Evolutionary conservation across 352 stramenopile species (phyloP), one percentile per base, ranked within the genome.

Genomic region (Pythium insidiosum): DNA sequence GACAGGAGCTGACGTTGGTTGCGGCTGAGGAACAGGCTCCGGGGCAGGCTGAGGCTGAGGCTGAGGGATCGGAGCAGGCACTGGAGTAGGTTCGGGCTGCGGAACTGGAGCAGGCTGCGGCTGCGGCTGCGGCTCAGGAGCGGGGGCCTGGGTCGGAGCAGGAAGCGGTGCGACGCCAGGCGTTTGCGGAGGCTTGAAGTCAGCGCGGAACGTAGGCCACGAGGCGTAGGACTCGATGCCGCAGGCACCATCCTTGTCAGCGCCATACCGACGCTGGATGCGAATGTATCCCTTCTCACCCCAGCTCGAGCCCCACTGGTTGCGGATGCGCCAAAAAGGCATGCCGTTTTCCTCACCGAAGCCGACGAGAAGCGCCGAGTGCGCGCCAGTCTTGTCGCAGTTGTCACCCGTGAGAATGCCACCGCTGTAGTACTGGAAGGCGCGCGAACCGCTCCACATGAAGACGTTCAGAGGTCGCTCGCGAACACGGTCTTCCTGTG

Each of bases 241-340:
- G 22, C 73, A 86, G 25, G 72, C 68, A 24, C 73, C 73, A 51
- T 80, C 70, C 10, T 43, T 48, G 37, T 71, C 58, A 3, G 49
- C 64, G 0, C 39, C 46, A 52, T 69, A 82, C 25, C 69, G 64
- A 12, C 73, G 70, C 48, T 79, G 52, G 47, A 84, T 71, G 43
- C 73, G 70, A 18, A 82, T 66, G 56, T 84, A 90, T 16, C 75
- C 78, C 10, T 65, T 33, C 43, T 88, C 76, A 21, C 78, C 75
- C 75, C 77, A 90, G 4, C 52, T 47, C 2, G 63, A 69, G 4
- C 77, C 77, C 73, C 74, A 89, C 45, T 78, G 72, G 53, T 89
- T 89, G 55, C 84, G 83, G 37, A 88, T 59, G 36, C 71, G 73
- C 69, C 69, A 78, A 49, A 75, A 79, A 3, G 43, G 24, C n/a